Evolutionary conservation across 805 yeast species (phyloP), one percentile per base, ranked within the genome.

Genomic region (Suhomyces vadensis): DNA sequence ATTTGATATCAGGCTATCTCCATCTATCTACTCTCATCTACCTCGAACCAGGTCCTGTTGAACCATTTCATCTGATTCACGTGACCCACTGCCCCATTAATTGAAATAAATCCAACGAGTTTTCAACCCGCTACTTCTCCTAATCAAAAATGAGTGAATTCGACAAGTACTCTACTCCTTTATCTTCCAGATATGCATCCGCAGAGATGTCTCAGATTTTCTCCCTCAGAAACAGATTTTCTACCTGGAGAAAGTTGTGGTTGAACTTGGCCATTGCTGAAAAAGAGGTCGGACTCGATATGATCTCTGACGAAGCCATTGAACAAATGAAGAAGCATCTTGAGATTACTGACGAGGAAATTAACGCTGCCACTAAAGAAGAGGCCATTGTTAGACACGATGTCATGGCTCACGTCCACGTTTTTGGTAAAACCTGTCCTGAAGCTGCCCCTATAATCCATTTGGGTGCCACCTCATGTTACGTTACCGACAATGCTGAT

Each of bases 231-330:
- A 94, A 87, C 75, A 80, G 99, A 63, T 94, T 87, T 71, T 86
- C 97, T 42, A 94, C 99, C 31, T 94, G 99, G 99, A 87, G 99
- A 79, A 88, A 88, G 68, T 79, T 94, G 53, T 94, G 99, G 99
- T 79, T 82, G 62, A 91, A 87, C 65, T 77, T 94, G 57, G 99
- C 99, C 55, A 83, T 84, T 61, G 99, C 99, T 48, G 99, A 94
- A 74, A 78, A 89, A 69, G 88, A 89, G 63, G 79, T 91, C 40
- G 99, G 99, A 2, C 77, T 94, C 46, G 73, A 74, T 41, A 83
- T 91, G 43, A 84, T 94, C 66, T 80, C 92, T 21, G 96, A 90
- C 54, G 94, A 88, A 64, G 99, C 98, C 40, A 80, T 94, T 54
- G 85, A 78, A 61, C 87, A 94, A 75, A 85, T 94, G 89, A 71